A percentile compares a stretch with the other conserved stretches of the same genome.
Conservation (phyloP, 2,329 filamentous ascomycete genomes). For the Fusarium nygamai region DNA sequence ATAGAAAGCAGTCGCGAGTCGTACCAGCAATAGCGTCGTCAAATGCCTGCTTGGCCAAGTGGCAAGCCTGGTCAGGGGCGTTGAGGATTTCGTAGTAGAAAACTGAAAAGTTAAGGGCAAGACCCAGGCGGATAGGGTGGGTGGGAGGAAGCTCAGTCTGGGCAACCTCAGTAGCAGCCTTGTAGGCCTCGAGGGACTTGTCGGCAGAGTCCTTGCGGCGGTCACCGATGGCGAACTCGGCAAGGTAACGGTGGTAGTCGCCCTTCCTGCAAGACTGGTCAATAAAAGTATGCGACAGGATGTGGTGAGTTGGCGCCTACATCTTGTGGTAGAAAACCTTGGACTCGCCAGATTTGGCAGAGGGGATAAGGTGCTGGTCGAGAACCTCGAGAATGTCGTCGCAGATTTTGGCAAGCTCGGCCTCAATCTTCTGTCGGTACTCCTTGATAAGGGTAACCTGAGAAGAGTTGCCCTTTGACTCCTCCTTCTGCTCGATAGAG, state of each 20-base stretch:
- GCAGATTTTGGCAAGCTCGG: conserved; percentile 97
- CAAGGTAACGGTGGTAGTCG: conserved; percentile 95
- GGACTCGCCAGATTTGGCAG: conserved; percentile 95
- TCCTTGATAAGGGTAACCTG: conserved; percentile 94
- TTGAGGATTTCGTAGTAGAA: conserved; percentile 99
- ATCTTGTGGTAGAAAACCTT: conserved; percentile 99
- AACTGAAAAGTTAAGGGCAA: conserved; percentile 98
- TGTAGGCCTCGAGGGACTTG: conserved; percentile 94
- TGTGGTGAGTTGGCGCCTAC: conserved; percentile 78
- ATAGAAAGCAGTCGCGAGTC: background rate
- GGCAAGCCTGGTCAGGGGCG: conserved; percentile 96
- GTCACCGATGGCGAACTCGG: conserved; percentile 91
- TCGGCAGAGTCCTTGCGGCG: conserved; percentile 91
- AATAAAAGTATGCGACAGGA: conserved; percentile 72
- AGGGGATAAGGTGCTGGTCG: conserved; percentile 92
- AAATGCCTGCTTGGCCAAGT: conserved; percentile 98
- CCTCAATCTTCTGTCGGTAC: conserved; percentile 98
- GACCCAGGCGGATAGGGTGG: conserved; percentile 96
- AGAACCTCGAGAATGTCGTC: conserved; percentile 97
- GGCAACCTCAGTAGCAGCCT: conserved; percentile 98
- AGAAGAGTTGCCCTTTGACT: conserved; percentile 97
- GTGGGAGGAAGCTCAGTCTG: conserved; percentile 97
- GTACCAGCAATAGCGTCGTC: conserved; percentile 91
- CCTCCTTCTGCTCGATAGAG: conserved; percentile 99
- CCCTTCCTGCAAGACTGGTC: conserved; percentile 77